Base-by-base conservation (phyloP, 2,329 filamentous ascomycete genomes). In the Capronia coronata region DNA sequence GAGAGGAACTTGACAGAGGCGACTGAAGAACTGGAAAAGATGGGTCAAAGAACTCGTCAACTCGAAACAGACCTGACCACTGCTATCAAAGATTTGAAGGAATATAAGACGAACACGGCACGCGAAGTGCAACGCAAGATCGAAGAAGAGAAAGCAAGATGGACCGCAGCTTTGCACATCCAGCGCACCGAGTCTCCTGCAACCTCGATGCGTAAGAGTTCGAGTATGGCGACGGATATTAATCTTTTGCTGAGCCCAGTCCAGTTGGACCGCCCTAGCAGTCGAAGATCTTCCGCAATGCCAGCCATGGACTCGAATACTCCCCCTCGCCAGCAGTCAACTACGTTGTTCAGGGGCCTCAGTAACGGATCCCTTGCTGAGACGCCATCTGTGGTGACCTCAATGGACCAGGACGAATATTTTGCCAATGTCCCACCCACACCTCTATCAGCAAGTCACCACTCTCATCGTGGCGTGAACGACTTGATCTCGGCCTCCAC, bases 401-500 rank as follows among this genome's bases (percentile, higher is more conserved):
- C 73, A 2, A 71, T 75, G 45, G 74, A 78, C 48, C 65, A 67
- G 1, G 71, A 76, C 39, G 71, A 74, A 42, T 70, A 68, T 53
- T 71, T 69, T 49, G 62, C 58, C n/a, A 67, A 62, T 44, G 37
- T 58, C 13, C 54, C 55, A 3, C 59, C 57, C 9, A 66, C 66
- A 1, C 69, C 69, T 13, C 67, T 68, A 2, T 68, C 66, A 2
- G 66, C 64, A 22, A 66, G 64, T 21, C 51, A 59, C 29, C 64
- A 67, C 40, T 66, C 68, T 5, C 62, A 62, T 25, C 82, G 83
- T 51, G 80, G 84, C 5, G 78, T 86, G 51, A 85, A 89, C 59
- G 90, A 95, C 62, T 85, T 94, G 72, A 79, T 93, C 23, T 94
- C 87, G 1, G 86, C 87, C 5, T 94, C 89, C 1, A 96, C 91